Percentiles rank a stretch among this genome's conserved stretches.
phyloP scores from a whole-genome alignment of 2,329 filamentous ascomycete genomes.

The Paraphoma chrysanthemicola region DNA sequence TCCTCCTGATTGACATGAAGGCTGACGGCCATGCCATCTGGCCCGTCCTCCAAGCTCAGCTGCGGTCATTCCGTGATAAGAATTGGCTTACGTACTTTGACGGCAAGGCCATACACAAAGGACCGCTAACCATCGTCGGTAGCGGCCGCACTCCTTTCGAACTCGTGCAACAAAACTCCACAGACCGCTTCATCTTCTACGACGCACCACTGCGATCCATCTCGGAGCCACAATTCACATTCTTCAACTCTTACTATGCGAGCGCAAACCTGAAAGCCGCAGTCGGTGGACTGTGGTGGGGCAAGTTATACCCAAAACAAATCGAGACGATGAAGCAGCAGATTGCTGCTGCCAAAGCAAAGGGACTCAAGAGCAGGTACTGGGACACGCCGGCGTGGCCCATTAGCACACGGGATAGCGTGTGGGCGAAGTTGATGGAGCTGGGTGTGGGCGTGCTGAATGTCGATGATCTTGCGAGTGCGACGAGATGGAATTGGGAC shows the following conservation, averaged over 20 bases:
- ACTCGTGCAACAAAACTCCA: slow-evolving; percentile 59
- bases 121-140: slow-evolving; percentile 72
- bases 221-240: slow-evolving; percentile 25
- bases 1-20: slow-evolving; percentile 75
- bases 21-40: slow-evolving; percentile 61
- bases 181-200: slow-evolving; percentile 68
- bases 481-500: slow-evolving; percentile 35
- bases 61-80: slow-evolving; percentile 65
- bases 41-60: slow-evolving; percentile 60
- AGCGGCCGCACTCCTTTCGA: slow-evolving; percentile 71
- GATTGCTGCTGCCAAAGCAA: slow-evolving; percentile 24
- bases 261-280: slow-evolving; percentile 29
- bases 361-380: slow-evolving; percentile 29
- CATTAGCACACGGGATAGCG: slow-evolving; percentile 22
- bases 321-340: slow-evolving; percentile 21
- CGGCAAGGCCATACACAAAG: slow-evolving; percentile 56
- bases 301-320: slow-evolving; percentile 17
- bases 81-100: slow-evolving; percentile 61
- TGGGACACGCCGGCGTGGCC: slow-evolving; percentile 34
- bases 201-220: slow-evolving; percentile 66
- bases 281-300: slow-evolving; percentile 21
- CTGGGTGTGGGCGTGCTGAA: slow-evolving; percentile 25
- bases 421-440: slow-evolving; percentile 24
- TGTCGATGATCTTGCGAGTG: slow-evolving; percentile 26
- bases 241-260: slow-evolving; percentile 37